These are phyloP conservation scores for Isatis lusitanica DNA, from an alignment of 441 rosid species.

Conservation along the genomic window DNA sequence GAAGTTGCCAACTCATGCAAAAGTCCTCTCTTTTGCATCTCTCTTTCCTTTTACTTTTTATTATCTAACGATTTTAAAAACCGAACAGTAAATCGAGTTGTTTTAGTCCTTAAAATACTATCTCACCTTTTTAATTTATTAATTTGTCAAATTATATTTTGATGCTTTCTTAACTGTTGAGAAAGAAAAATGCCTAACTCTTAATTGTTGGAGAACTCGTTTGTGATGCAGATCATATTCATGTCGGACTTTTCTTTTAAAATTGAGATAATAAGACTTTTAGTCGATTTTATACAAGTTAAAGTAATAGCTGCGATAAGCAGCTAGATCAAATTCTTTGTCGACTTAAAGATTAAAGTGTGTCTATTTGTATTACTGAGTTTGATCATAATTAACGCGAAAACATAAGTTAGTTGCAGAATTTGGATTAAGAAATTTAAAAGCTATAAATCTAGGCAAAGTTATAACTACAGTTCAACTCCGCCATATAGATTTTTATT, in stretches of 20 bases:
- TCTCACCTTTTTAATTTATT: neutral
- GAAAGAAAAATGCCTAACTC: neutral
- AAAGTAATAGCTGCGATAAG: constrained; percentile 14
- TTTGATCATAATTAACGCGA: neutral
- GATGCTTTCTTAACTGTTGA: neutral
- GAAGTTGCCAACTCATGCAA: constrained; percentile 38
- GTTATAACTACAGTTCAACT: neutral
- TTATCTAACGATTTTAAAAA: neutral
- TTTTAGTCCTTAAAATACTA: neutral
- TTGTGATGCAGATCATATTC: neutral
- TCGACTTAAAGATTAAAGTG: neutral
- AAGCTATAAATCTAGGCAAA: neutral
- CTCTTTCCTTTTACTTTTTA: constrained; percentile 30
- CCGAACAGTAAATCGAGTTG: neutral
- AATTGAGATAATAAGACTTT: neutral
- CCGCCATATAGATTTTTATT: neutral
- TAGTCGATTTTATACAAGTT: neutral
- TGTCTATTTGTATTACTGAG: neutral
- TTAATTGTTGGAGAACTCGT: neutral
- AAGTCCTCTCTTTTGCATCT: constrained; percentile 37
- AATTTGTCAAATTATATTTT: neutral
- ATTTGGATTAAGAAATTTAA: constrained; percentile 2
- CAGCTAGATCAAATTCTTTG: neutral
- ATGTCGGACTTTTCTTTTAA: neutral
- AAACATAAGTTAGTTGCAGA: neutral